Evolutionary conservation across 1,139 yeast genomes (phyloP), one percentile per base, ranked within the genome.

Genomic region (Candida sp.): DNA sequence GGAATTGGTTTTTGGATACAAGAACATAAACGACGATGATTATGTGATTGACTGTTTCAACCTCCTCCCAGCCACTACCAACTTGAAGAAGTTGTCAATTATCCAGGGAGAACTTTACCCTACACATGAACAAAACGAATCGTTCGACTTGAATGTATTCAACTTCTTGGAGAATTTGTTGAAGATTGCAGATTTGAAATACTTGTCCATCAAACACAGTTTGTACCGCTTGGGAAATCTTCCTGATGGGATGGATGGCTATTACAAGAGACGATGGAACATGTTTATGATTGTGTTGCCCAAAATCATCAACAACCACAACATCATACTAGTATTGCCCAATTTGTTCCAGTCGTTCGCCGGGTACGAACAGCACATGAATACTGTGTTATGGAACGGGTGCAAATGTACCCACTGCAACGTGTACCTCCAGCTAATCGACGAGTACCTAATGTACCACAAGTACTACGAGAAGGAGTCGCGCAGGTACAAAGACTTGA

Each of bases 301-400:
- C 0, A 62, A 72, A 17, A 60, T 85, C 9, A 57, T 70, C 33
- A 39, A 30, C 11, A 33, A 44, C 2, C 67, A 71, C 7, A 67
- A 80, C 40, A 67, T 78, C 46, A 71, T 70, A 1, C 61, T 88
- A 7, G 67, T 78, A 2, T 73, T 85, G 1, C 91, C 92, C 2
- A 81, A 84, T 7, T 72, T 86, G 46, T 63, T 88, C 51, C 83
- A 83, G 51, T 69, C 85, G 0, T 69, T 86, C 32, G 75, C 90
- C 0, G 81, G 90, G 53, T 88, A 87, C 63, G 94, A 88, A 57
- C 86, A 85, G 51, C 67, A 86, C 7, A 83, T 85, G 67, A 86
- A 89, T 50, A 87, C 85, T 54, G 57, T 88, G 49, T 65, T 88
- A 40, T 88, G 93, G 92, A 88, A 86, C 63, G 93, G 93, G 0